A percentile compares a stretch with the other conserved stretches of the same genome.
Evolutionary conservation across 2,329 filamentous ascomycete species (phyloP).

Genomic region (Fusarium papillatum): DNA sequence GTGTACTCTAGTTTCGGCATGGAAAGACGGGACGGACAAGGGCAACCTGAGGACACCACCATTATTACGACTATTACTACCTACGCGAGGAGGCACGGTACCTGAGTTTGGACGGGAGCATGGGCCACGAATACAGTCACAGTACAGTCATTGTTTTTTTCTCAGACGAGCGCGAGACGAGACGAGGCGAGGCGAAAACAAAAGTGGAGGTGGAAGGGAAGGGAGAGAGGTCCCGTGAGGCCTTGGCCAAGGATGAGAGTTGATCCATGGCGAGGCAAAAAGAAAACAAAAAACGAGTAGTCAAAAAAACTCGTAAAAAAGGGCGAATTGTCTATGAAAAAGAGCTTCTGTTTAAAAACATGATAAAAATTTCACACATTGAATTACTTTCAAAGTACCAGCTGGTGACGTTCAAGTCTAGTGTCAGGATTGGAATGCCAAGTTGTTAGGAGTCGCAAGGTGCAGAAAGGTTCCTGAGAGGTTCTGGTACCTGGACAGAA

Average conservation of each 20-base stretch:
- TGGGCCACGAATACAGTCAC: slow-evolving; percentile 22
- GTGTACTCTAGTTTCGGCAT: slow-evolving; percentile 39
- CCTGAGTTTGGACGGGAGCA: slow-evolving; percentile 14
- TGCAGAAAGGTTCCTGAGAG: slow-evolving; percentile 31
- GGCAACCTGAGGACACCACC: slow-evolving; percentile 42
- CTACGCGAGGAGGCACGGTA: slow-evolving; percentile 20
- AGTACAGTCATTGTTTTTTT: slow-evolving; percentile 27
- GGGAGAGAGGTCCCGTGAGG: slow-evolving; percentile 9
- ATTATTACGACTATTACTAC: neutral
- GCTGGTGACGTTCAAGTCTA: slow-evolving; percentile 4
- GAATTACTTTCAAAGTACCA: slow-evolving; percentile 2
- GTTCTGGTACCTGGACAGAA: neutral
- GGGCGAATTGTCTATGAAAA: slow-evolving; percentile 40
- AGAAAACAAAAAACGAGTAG: slow-evolving; percentile 34
- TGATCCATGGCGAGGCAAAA: slow-evolving; percentile 14
- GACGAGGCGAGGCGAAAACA: slow-evolving; percentile 25
- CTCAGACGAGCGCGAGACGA: slow-evolving; percentile 9
- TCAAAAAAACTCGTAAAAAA: slow-evolving; percentile 45
- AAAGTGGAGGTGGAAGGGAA: slow-evolving; percentile 37
- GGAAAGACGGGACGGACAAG: slow-evolving; percentile 32
- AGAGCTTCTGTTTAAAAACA: slow-evolving; percentile 40
- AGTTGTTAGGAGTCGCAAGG: slow-evolving; percentile 11
- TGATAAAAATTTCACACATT: slow-evolving; percentile 43
- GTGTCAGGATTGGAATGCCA: slow-evolving; percentile 19
- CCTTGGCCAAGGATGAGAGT: neutral